Conservation (phyloP, 148 eudicot genomes). For the Vaccinium darrowii region DNA sequence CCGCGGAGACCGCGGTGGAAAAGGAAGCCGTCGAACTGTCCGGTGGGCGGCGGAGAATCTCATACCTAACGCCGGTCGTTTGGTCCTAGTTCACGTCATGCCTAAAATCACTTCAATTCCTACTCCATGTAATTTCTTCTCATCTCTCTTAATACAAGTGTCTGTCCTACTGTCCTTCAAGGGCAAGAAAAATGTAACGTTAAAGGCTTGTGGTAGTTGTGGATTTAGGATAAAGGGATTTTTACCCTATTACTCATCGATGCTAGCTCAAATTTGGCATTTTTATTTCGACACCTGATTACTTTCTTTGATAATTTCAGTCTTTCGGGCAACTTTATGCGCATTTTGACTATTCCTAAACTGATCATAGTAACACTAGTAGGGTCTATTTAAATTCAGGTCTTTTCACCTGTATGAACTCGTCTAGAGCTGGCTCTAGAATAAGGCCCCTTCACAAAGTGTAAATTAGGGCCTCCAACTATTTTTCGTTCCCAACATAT, state of each 20-base stretch:
- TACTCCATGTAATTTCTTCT: conserved; percentile 44
- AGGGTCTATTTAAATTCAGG: not conserved
- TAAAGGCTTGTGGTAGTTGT: not conserved
- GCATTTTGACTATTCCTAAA: not conserved
- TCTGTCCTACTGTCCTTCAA: no score
- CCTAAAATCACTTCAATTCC: conserved; percentile 53
- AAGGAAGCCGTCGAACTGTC: conserved; percentile 70
- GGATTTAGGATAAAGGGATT: not conserved
- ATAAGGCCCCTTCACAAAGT: no score
- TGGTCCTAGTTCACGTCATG: conserved; percentile 67
- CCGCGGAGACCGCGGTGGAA: conserved; percentile 26
- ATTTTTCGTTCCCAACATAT: no score
- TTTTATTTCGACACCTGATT: not conserved
- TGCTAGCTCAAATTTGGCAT: not conserved
- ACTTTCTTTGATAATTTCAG: not conserved
- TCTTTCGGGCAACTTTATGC: not conserved
- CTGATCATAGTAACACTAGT: not conserved
- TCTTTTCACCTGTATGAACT: not conserved
- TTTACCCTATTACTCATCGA: no score
- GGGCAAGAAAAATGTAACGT: not conserved
- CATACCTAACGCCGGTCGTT: conserved; percentile 42
- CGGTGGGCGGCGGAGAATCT: conserved; percentile 69
- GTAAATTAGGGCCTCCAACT: no score
- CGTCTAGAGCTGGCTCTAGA: no score
- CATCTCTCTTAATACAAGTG: not conserved